A percentile compares a stretch with the other conserved stretches of the same genome.
phyloP scores from a whole-genome alignment of 345 rosid genomes.

The Brassica napus region DNA sequence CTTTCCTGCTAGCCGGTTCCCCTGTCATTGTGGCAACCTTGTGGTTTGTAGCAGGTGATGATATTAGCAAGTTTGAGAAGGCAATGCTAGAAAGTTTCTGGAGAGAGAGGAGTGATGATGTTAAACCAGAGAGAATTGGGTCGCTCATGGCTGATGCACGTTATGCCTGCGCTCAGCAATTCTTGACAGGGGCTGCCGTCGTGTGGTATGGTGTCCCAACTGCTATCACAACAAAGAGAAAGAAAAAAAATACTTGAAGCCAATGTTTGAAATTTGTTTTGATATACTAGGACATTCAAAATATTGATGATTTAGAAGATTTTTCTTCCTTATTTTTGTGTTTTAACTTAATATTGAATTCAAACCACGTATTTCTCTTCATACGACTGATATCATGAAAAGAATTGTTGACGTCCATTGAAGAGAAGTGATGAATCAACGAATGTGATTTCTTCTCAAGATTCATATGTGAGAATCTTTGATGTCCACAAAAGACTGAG shows the following conservation, averaged over 20 bases:
- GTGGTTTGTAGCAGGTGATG: not conserved
- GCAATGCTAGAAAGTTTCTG: not conserved
- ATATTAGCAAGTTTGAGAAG: not conserved
- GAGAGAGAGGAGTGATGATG: not conserved
- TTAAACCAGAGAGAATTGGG: not conserved
- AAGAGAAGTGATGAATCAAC: conserved; percentile 59
- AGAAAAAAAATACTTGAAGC: too few species aligned
- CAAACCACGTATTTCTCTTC: not conserved
- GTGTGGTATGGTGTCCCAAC: not conserved
- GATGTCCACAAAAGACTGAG: too few species aligned
- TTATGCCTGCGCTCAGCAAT: not conserved
- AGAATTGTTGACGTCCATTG: conserved; percentile 19
- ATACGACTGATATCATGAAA: conserved; percentile 30
- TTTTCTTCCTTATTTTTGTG: not conserved
- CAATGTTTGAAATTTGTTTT: not conserved
- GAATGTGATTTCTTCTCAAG: conserved; percentile 11
- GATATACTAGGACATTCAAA: not conserved
- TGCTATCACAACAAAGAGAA: not conserved
- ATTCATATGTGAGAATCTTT: not conserved
- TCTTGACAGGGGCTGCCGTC: not conserved
- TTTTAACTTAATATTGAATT: not conserved
- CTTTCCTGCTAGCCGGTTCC: not conserved
- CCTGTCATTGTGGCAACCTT: not conserved
- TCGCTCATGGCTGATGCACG: not conserved
- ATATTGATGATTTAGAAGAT: not conserved